A percentile compares a stretch with the other conserved stretches of the same genome.
phyloP scores from a whole-genome alignment of 805 yeast genomes.

The Lachancea kluyveri region DNA sequence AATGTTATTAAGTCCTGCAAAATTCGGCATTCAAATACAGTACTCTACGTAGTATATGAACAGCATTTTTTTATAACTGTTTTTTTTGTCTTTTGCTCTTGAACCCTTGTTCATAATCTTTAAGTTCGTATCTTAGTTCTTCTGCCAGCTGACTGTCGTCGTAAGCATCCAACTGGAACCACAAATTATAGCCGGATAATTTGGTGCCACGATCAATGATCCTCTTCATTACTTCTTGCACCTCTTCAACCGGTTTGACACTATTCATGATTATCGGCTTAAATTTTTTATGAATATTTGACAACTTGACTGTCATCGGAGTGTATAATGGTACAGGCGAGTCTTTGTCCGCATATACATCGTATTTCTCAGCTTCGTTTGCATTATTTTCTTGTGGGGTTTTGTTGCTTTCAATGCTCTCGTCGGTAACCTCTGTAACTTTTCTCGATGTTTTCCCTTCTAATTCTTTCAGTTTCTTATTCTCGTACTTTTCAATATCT shows the following conservation, averaged over 20 bases:
- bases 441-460: conserved; percentile 7
- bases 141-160: conserved; percentile 66
- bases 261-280: conserved; percentile 62
- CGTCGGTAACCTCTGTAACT: not conserved
- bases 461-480: conserved; percentile 15
- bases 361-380: conserved; percentile 11
- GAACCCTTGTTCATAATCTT: conserved; percentile 44
- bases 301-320: conserved; percentile 59
- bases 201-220: conserved; percentile 56
- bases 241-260: conserved; percentile 51
- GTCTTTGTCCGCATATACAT: conserved; percentile 28
- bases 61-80: conserved; percentile 5
- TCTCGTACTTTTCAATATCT: conserved; percentile 21
- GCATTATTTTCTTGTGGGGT: conserved; percentile 16
- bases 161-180: conserved; percentile 80
- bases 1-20: conserved; percentile 13
- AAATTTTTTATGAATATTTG: conserved; percentile 59
- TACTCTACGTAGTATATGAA: conserved; percentile 19
- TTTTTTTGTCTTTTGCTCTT: conserved; percentile 32
- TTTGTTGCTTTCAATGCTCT: too few relatives aligned
- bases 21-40: conserved; percentile 28
- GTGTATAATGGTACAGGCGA: conserved; percentile 42
- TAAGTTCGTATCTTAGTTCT: conserved; percentile 49
- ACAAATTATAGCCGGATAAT: conserved; percentile 55
- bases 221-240: conserved; percentile 53